These are phyloP conservation scores for Asclepias syriaca DNA, from an alignment of 257 asterid genomes.

Conservation along the genomic window DNA sequence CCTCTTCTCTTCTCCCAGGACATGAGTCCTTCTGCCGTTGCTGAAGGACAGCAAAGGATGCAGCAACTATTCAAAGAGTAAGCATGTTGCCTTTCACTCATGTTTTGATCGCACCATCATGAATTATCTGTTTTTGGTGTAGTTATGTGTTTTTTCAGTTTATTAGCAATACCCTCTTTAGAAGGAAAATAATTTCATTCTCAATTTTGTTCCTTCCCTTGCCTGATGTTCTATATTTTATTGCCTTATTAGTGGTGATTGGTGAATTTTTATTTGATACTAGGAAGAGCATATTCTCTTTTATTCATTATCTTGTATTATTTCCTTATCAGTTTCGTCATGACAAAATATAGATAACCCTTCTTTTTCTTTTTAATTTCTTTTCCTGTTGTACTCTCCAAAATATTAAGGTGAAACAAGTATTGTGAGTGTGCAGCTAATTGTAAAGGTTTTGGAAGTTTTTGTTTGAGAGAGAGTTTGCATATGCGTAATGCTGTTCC, in stretches of 20 bases:
- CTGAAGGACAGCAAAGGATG: slow-evolving; percentile 76
- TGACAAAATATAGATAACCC: no score
- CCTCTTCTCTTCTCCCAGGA: slow-evolving; percentile 41
- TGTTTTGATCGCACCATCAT: background rate
- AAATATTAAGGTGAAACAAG: background rate
- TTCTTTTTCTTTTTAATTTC: background rate
- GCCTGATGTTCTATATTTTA: background rate
- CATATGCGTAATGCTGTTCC: background rate
- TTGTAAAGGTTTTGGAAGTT: background rate
- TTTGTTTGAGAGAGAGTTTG: background rate
- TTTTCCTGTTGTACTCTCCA: background rate
- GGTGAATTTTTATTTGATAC: background rate
- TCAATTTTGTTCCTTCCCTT: background rate
- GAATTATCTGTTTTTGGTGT: background rate
- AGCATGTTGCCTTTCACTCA: slow-evolving; percentile 21
- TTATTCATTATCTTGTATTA: background rate
- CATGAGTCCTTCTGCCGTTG: slow-evolving; percentile 60
- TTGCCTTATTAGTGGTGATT: background rate
- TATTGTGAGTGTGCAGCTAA: background rate
- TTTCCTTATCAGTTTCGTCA: no score
- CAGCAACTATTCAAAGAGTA: slow-evolving; percentile 62
- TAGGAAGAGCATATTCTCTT: background rate
- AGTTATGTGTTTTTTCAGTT: background rate
- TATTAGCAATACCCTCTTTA: background rate
- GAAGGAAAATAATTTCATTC: background rate